Conservation (phyloP, 768 basidiomycete genomes). For the Imleria badia region DNA sequence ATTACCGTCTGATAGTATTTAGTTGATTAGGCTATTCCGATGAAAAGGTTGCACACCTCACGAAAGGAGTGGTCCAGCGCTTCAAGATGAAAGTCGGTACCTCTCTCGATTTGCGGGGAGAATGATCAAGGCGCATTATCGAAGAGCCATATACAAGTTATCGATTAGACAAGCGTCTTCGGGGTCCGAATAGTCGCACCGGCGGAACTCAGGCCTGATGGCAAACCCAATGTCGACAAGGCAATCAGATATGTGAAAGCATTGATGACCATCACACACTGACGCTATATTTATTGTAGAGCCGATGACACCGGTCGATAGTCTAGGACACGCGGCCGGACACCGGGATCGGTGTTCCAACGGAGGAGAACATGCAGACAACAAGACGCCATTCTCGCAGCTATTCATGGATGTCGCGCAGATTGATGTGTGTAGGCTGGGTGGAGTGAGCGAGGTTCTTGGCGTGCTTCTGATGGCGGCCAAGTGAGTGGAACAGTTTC, state of each 20-base stretch:
- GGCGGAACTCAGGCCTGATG: constrained; percentile 92
- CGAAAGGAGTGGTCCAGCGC: constrained; percentile 81
- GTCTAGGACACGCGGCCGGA: constrained; percentile 78
- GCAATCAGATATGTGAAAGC: constrained; percentile 85
- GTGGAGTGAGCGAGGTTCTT: constrained; percentile 88
- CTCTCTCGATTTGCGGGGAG: constrained; percentile 68
- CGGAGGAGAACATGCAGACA: constrained; percentile 90
- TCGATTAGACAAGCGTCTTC: constrained; percentile 32
- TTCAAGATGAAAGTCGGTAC: constrained; percentile 99
- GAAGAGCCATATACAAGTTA: constrained; percentile 59
- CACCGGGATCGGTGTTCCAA: constrained; percentile 85
- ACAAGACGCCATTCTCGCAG: constrained; percentile 95
- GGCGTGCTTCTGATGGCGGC: constrained; percentile 88
- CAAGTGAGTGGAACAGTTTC: constrained; percentile 48
- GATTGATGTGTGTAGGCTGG: constrained; percentile 85
- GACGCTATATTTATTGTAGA: constrained; percentile 81
- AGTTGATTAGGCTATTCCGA: constrained; percentile 68
- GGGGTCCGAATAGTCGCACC: constrained; percentile 56
- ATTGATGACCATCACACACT: neutral
- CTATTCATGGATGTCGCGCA: constrained; percentile 90
- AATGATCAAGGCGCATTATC: constrained; percentile 87
- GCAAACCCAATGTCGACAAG: constrained; percentile 87
- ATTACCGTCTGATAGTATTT: neutral
- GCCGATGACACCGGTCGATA: constrained; percentile 90
- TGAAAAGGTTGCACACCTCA: constrained; percentile 82